Evolutionary conservation across 805 yeast species (phyloP).

Genomic region (Candida dajiaensis): DNA sequence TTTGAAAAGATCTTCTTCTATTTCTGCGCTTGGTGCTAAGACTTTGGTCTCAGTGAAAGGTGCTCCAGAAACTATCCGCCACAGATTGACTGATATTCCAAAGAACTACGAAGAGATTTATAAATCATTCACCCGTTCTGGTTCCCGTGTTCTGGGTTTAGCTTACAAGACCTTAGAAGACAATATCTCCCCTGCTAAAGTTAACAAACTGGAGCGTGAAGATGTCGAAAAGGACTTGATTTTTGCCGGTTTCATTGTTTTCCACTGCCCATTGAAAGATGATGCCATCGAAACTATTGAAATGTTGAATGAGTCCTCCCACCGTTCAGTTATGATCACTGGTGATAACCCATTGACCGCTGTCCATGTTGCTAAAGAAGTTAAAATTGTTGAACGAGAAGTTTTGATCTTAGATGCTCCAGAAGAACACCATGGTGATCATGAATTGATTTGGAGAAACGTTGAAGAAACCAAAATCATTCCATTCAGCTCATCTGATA

Average conservation of each 20-base stretch:
- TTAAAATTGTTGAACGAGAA: constrained; percentile 76
- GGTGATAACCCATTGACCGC: constrained; percentile 99
- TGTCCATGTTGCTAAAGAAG: constrained; percentile 94
- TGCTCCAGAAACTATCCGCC: constrained; percentile 93
- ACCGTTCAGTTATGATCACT: constrained; percentile 95
- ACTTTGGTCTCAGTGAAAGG: constrained; percentile 87
- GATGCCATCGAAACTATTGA: constrained; percentile 88
- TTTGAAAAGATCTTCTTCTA: constrained; percentile 88
- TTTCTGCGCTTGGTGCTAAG: constrained; percentile 53
- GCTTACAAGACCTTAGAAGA: constrained; percentile 72
- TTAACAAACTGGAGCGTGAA: constrained; percentile 64
- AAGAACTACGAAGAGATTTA: constrained; percentile 75
- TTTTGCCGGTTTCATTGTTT: constrained; percentile 91
- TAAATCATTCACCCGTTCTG: constrained; percentile 89
- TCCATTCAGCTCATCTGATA: constrained; percentile 57
- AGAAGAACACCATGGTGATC: constrained; percentile 55
- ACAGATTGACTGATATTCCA: constrained; percentile 69
- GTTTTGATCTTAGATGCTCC: constrained; percentile 84
- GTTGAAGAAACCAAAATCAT: constrained; percentile 69
- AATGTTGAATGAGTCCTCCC: constrained; percentile 93
- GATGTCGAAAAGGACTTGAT: constrained; percentile 65
- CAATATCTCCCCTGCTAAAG: constrained; percentile 39
- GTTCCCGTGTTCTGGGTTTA: constrained; percentile 94
- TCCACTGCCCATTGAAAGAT: constrained; percentile 93
- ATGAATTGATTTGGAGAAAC: constrained; percentile 75